Evolutionary conservation across 225 moss, liverwort and hornwort genomes (phyloP), one percentile per base, ranked within the genome.

Genomic region (Thuidium tamariscinum): DNA sequence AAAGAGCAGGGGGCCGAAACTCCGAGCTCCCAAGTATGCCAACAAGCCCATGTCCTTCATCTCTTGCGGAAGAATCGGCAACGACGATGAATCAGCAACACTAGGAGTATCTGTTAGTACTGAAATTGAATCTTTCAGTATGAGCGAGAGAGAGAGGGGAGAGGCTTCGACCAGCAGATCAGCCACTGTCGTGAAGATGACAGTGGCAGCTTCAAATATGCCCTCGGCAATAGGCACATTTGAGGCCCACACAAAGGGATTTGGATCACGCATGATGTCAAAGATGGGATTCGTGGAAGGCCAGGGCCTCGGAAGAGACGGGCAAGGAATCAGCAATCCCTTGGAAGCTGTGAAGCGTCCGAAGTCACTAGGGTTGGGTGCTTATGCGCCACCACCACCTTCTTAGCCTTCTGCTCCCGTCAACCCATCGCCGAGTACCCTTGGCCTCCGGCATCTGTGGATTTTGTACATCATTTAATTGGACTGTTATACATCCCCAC

Each of bases 191-290:
- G 82, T 79, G 59, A 79, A 86, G 75, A 49, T 61, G 83, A 86
- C 88, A 81, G 61, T 73, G 69, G 34, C 84, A 59, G 60, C 88
- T 42, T 74, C 78, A 48, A 80, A 56, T 44, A 39, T 68, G 59
- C 77, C 90, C 61, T 55, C 44, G 52, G 72, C 82, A 82, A 67
- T 95, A 88, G 92, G 98, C 87, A 87, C 76, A n/a, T 99, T 99
- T 89, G 98, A 99, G 90, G 95, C 94, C 36, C 98, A 99, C 86
- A 97, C 98, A 0, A 94, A 86, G 80, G 98, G 96, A 36, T 96
- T 99, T 91, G 98, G 97, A 30, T 99, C 98, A 10, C 94, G 93
- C 48, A 95, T 99, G 93, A 95, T 99, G 98, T 94, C 96, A 3
- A 97, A 93, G 80, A 99, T 99, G 97, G 97, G 97, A 69, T 97